These are phyloP conservation scores for Terfezia claveryi DNA, from an alignment of 495 filamentous ascomycete genomes.

Conservation along the genomic window DNA sequence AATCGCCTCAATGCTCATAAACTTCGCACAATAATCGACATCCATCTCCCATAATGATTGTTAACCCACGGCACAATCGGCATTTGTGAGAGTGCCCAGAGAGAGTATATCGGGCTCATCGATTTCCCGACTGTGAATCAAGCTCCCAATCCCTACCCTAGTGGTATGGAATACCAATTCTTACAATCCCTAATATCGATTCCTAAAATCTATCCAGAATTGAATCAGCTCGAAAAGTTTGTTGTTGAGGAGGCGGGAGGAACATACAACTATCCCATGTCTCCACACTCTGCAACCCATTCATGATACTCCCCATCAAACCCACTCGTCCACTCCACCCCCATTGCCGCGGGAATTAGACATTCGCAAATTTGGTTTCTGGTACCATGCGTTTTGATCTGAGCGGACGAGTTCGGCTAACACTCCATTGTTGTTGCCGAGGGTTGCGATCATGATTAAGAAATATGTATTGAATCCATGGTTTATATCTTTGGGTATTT, in stretches of 20 bases:
- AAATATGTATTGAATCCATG: too few species aligned
- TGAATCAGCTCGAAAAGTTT: not conserved
- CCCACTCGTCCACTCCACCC: constrained; percentile 48
- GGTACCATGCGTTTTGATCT: constrained; percentile 26
- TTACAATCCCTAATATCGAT: constrained; percentile 9
- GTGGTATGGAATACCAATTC: not conserved
- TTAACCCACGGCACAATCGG: constrained; percentile 32
- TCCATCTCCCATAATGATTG: constrained; percentile 31
- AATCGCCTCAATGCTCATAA: constrained; percentile 36
- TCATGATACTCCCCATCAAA: constrained; percentile 55
- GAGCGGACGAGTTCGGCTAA: not conserved
- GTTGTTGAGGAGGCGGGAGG: too few species aligned
- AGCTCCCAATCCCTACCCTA: too few species aligned
- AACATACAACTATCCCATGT: constrained; percentile 34
- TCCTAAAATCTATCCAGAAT: constrained; percentile 20
- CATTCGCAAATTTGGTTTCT: constrained; percentile 38
- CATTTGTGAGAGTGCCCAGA: constrained; percentile 5
- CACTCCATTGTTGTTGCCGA: not conserved
- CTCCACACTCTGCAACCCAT: constrained; percentile 39
- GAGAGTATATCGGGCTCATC: constrained; percentile 14
- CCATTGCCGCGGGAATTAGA: constrained; percentile 44
- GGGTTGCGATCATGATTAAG: not conserved
- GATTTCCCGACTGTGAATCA: constrained; percentile 2
- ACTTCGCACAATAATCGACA: constrained; percentile 39
- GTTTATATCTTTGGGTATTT: too few species aligned